Base-by-base conservation (phyloP, 2,329 filamentous ascomycete genomes). In the Fulvia fulva region DNA sequence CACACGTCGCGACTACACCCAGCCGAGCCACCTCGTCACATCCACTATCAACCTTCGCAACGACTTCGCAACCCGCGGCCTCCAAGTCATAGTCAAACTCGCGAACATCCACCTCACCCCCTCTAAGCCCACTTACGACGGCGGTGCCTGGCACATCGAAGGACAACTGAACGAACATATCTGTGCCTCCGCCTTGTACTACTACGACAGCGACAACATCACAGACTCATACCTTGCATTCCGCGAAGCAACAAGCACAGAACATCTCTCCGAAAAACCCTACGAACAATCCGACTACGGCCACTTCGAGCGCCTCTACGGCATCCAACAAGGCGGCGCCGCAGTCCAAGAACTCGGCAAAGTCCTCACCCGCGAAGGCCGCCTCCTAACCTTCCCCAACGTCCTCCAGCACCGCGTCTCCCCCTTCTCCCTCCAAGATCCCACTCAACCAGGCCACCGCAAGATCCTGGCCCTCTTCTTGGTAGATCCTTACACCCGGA, bases 11-110 rank as follows among this genome's bases (percentile, higher is more conserved):
- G 52, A 45, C 34, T 46, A 30, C 16, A 41, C 7, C 21, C 25
- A 55, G n/a, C 32, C 32, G 25, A 26, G 19, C 41, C 25, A 54
- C 25, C 32, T 30, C 37, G 16, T 3, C 3, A n/a, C 28, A 14
- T n/a, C 3, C 11, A n/a, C 4, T 11, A 26, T 65, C 1, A 57
- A 65, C 25, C 59, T 70, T 1, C 63, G 64, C 37, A 44, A 65
- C 19, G 64, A 74, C n/a, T 80, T 76, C 59, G 63, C 68, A 8
- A 65, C 76, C 1, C 68, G 70, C 5, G 79, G 80, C 1, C 66
- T 88, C 3, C 86, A 89, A 64, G 70, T 88, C 34, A 84, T 88
- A 51, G 79, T 87, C 30, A 87, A 87, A 66, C 75, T 89, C 62
- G 78, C 83, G 1, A 81, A 78, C 34, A 81, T 87, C 52, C 76